These are phyloP conservation scores for Tricholoma matsutake DNA, from an alignment of 768 basidiomycete species.

Conservation along the genomic window DNA sequence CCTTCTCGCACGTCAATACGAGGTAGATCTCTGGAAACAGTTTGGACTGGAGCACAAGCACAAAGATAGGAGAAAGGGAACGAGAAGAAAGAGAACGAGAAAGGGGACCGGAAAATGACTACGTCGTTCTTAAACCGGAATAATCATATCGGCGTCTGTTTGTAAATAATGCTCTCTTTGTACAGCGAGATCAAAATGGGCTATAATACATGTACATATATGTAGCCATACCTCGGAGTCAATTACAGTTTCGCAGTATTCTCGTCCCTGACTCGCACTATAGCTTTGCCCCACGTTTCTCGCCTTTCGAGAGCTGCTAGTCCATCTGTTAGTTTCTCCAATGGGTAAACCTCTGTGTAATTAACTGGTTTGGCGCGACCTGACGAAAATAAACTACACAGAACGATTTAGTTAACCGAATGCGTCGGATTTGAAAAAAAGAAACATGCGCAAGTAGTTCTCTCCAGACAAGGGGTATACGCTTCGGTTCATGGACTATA, in stretches of 20 bases:
- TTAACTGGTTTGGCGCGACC: slow-evolving; percentile 65
- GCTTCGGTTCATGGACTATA: slow-evolving; percentile 62
- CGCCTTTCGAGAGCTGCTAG: slow-evolving; percentile 73
- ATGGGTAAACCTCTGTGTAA: slow-evolving; percentile 65
- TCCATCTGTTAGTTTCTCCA: slow-evolving; percentile 67
- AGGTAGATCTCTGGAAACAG: slow-evolving; percentile 40
- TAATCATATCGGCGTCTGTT: not conserved
- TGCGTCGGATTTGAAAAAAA: not conserved
- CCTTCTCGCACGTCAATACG: slow-evolving; percentile 29
- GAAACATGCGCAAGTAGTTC: slow-evolving; percentile 57
- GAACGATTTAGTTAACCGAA: not conserved
- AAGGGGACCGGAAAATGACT: not conserved
- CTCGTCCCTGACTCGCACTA: slow-evolving; percentile 53
- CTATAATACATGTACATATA: not conserved
- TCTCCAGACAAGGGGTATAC: slow-evolving; percentile 68
- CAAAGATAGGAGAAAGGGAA: not conserved
- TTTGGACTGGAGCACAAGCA: not conserved
- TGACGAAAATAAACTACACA: slow-evolving; percentile 59
- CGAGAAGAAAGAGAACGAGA: not conserved
- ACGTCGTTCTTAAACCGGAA: not conserved
- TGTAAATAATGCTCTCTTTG: not conserved
- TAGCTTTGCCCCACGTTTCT: slow-evolving; percentile 90
- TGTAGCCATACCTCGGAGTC: not conserved
- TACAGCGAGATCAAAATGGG: too few relatives aligned
- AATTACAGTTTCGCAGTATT: slow-evolving; percentile 14